A percentile compares a stretch with the other conserved stretches of the same genome.
Conservation (phyloP, 371 early-diverging fungal genomes). For the Mucor sp. region DNA sequence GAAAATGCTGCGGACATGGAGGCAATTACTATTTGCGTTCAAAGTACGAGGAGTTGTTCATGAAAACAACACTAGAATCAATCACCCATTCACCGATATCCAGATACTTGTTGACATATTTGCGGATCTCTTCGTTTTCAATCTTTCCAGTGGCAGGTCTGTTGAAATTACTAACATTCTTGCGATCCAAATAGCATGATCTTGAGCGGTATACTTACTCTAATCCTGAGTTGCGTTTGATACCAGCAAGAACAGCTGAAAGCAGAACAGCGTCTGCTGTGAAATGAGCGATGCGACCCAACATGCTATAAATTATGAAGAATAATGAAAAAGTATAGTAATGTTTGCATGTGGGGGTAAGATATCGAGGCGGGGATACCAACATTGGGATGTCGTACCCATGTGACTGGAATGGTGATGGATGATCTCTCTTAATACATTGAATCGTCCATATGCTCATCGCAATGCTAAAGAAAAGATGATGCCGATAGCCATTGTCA, state of each 20-base stretch:
- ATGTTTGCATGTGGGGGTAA: not conserved
- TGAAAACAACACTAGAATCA: slow-evolving; percentile 57
- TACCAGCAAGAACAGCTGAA: slow-evolving; percentile 77
- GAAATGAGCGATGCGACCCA: slow-evolving; percentile 65
- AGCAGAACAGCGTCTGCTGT: slow-evolving; percentile 74
- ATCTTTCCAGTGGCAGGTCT: slow-evolving; percentile 62
- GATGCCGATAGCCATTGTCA: no score
- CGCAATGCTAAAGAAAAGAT: no score
- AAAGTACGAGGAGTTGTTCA: slow-evolving; percentile 65
- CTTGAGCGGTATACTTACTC: slow-evolving; percentile 42
- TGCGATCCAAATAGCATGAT: not conserved
- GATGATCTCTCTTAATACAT: not conserved
- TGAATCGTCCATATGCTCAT: no score
- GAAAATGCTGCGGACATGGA: not conserved
- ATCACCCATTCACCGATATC: slow-evolving; percentile 70
- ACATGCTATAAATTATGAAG: slow-evolving; percentile 33
- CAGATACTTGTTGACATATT: slow-evolving; percentile 61
- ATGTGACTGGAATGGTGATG: not conserved
- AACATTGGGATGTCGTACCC: not conserved
- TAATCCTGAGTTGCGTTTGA: slow-evolving; percentile 71
- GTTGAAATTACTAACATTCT: not conserved
- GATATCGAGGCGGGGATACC: not conserved
- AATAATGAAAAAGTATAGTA: slow-evolving; percentile 1
- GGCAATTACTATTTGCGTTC: slow-evolving; percentile 53
- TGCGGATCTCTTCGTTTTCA: slow-evolving; percentile 57